These are phyloP conservation scores for Crotalaria pallida DNA, from an alignment of 306 rosid genomes.

Conservation along the genomic window DNA sequence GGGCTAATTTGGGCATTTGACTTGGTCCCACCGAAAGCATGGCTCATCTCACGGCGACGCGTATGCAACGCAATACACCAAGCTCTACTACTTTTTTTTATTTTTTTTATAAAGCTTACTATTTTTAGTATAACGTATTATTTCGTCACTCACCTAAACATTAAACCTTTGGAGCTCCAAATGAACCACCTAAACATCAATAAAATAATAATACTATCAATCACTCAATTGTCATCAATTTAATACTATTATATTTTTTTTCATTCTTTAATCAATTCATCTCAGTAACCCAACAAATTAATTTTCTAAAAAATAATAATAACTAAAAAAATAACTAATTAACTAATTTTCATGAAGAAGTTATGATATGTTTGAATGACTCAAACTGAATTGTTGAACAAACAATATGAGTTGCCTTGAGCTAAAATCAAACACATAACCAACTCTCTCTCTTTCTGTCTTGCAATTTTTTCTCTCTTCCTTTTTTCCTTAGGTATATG, in stretches of 20 bases:
- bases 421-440: slow-evolving; percentile 34
- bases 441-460: slow-evolving; percentile 24
- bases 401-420: slow-evolving; percentile 28
- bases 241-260: not conserved
- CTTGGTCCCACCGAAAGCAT: slow-evolving; percentile 31
- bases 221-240: not conserved
- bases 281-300: not conserved
- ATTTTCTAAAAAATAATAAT: no score
- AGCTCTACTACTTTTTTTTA: no score
- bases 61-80: not conserved
- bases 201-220: not conserved
- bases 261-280: not conserved
- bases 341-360: no score
- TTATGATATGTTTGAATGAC: slow-evolving; percentile 12
- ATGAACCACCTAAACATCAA: not conserved
- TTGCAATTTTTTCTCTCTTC: slow-evolving; percentile 28
- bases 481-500: slow-evolving; percentile 36
- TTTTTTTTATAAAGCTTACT: no score
- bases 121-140: slow-evolving; percentile 16
- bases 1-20: slow-evolving; percentile 24
- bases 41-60: slow-evolving; percentile 31
- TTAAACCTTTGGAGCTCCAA: not conserved
- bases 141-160: no score
- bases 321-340: no score
- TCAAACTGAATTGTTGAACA: slow-evolving; percentile 26